Evolutionary conservation across 202 grass and related monocot genomes (phyloP).

Genomic region (Bolboschoenoplectus hybrid): DNA sequence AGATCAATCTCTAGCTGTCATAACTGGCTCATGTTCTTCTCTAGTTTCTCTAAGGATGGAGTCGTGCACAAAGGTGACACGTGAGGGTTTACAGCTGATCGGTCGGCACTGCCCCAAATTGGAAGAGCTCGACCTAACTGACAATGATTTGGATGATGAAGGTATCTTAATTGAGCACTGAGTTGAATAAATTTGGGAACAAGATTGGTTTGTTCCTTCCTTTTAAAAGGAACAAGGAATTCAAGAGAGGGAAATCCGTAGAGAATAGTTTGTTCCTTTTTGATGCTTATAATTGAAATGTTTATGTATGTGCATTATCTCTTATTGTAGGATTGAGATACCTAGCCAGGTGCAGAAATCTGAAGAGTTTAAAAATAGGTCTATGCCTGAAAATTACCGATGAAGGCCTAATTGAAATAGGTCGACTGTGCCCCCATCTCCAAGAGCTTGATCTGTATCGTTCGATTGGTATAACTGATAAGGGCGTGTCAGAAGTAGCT

Average conservation of each 20-base stretch:
- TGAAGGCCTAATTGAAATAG: slow-evolving; percentile 69
- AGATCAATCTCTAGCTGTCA: slow-evolving; percentile 60
- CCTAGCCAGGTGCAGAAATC: slow-evolving; percentile 59
- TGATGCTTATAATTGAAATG: background rate
- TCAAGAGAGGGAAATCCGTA: background rate
- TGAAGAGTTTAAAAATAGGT: slow-evolving; percentile 77
- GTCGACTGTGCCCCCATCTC: slow-evolving; percentile 57
- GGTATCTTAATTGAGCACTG: slow-evolving; percentile 46
- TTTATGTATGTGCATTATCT: background rate
- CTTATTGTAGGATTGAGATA: slow-evolving; percentile 63
- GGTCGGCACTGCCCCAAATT: slow-evolving; percentile 55
- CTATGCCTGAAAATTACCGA: slow-evolving; percentile 83
- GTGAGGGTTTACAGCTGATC: slow-evolving; percentile 61
- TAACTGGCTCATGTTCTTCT: slow-evolving; percentile 71
- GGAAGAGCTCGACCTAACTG: slow-evolving; percentile 81
- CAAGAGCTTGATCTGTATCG: slow-evolving; percentile 85
- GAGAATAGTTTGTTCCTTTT: slow-evolving; percentile 8
- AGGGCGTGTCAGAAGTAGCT: slow-evolving; percentile 60
- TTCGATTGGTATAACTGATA: slow-evolving; percentile 68
- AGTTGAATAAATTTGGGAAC: background rate
- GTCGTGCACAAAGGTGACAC: slow-evolving; percentile 68
- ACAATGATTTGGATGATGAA: slow-evolving; percentile 88
- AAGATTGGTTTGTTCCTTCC: background rate
- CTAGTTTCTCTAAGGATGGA: slow-evolving; percentile 86
- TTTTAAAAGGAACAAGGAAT: background rate